Evolutionary conservation across 1,139 yeast genomes (phyloP), one percentile per base, ranked within the genome.

Genomic region (Geotrichum aggregatum): DNA sequence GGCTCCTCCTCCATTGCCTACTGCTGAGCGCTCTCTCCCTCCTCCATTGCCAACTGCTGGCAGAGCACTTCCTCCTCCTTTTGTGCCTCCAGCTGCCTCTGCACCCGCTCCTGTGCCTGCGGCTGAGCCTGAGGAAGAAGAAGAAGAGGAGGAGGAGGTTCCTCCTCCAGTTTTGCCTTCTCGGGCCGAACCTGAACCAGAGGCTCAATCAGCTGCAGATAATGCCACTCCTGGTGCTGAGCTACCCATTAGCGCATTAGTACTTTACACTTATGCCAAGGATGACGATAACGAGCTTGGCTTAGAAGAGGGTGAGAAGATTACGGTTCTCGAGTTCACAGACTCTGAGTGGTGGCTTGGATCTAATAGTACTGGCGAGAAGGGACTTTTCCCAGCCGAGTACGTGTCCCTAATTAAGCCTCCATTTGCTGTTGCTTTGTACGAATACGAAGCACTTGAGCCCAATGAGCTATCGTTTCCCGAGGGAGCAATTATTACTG

Each of bases 261-360:
- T 85, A 3, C 80, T 80, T 58, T 63, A 60, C 45, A 84, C 80
- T 52, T 83, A 84, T 61, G 84, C 76, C 59, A 81, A 82, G 63
- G 88, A 82, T 57, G 94, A 84, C 64, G 91, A 83, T 54, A 83
- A 85, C 62, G 94, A 85, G 66, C 77, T 85, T 54, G 76, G 76
- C 0, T 78, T 85, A 50, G 73, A 59, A 16, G 91, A 83, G 63
- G 88, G 86, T 51, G 92, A 85, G 58, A 63, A 69, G 50, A 79
- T 85, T 56, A 70, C 76, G n/a, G 80, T 80, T 26, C 80, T 85
- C 57, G 85, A 83, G 54, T 78, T 82, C 62, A 79, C 82, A 10
- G 91, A 84, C 63, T 85, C 80, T 47, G 89, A 84, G 59, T 86
- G 95, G 95, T 86, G 94, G 94, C 71, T 80, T 24, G 95, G 94